Conservation (phyloP, 208 protist species). For the Trypanosoma theileri region DNA sequence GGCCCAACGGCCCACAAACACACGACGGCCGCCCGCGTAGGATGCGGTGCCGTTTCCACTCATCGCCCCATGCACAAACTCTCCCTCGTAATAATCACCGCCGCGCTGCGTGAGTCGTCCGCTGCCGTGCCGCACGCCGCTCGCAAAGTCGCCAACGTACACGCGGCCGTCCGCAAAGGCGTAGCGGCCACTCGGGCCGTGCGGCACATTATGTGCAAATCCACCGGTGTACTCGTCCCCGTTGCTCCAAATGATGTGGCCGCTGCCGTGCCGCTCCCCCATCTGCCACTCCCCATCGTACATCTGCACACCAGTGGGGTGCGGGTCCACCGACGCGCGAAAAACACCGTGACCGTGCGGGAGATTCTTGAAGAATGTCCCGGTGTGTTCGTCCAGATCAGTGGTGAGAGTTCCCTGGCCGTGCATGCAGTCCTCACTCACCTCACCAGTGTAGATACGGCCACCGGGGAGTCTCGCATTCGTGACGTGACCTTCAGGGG, state of each 20-base stretch:
- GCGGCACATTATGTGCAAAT: constrained; percentile 36
- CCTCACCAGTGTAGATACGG: constrained; percentile 33
- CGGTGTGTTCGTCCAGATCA: constrained; percentile 26
- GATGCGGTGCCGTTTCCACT: constrained; percentile 42
- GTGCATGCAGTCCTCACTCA: constrained; percentile 27
- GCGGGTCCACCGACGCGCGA: constrained; percentile 13
- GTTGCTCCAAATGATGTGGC: constrained; percentile 28
- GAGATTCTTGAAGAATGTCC: constrained; percentile 29
- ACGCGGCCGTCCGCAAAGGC: constrained; percentile 47
- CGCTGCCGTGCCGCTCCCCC: constrained; percentile 20
- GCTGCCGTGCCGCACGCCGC: constrained; percentile 49
- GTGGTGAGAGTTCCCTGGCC: constrained; percentile 22
- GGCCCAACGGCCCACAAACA: constrained; percentile 37
- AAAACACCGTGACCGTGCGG: constrained; percentile 27
- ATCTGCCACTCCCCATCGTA: constrained; percentile 39
- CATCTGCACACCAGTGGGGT: constrained; percentile 16
- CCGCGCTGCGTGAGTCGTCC: constrained; percentile 45
- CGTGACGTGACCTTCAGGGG: constrained; percentile 1
- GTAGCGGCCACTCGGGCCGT: constrained; percentile 28
- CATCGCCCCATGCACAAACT: constrained; percentile 46
- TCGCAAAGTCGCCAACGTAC: constrained; percentile 51
- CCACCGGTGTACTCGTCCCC: constrained; percentile 45
- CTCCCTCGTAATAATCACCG: constrained; percentile 66
- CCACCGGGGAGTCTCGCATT: constrained; percentile 26
- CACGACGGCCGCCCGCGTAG: constrained; percentile 32